Evolutionary conservation across 73 alveolate genomes (phyloP).

Genomic region (Paramecium tetraurelia): DNA sequence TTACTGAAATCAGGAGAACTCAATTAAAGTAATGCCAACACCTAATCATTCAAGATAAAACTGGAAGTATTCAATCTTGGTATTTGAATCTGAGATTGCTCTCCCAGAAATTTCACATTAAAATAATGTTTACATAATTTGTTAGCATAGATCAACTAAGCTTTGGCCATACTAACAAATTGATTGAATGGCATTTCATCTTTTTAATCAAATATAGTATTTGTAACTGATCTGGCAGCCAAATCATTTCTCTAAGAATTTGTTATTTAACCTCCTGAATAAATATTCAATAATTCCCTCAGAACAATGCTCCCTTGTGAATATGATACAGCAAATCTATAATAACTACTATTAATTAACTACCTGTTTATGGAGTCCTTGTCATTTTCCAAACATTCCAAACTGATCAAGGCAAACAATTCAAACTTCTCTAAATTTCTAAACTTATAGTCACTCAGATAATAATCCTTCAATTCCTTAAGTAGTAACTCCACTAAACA

Average conservation of each 20-base stretch:
- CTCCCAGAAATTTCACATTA: not conserved
- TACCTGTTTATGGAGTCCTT: constrained; percentile 38
- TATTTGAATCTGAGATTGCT: not conserved
- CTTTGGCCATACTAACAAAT: not conserved
- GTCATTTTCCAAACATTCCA: constrained; percentile 16
- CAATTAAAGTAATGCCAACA: constrained; percentile 16
- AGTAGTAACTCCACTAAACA: not conserved
- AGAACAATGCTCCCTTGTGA: constrained; percentile 15
- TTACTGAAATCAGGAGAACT: constrained; percentile 28
- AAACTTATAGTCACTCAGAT: not conserved
- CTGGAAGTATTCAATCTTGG: constrained; percentile 32
- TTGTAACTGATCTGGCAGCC: constrained; percentile 34
- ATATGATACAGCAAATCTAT: not conserved
- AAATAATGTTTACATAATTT: constrained; percentile 15
- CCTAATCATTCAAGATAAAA: constrained; percentile 6
- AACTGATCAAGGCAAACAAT: not conserved
- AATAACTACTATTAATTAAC: not conserved
- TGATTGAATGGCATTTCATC: not conserved
- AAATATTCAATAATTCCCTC: constrained; percentile 2
- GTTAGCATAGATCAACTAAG: constrained; percentile 2
- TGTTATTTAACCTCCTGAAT: not conserved
- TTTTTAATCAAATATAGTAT: constrained; percentile 6
- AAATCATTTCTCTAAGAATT: constrained; percentile 9
- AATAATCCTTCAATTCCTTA: constrained; percentile 1
- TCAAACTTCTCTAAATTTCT: constrained; percentile 34